phyloP scores from a whole-genome alignment of 192 early-diverging fungal genomes.

The Spizellomyces punctatus region DNA sequence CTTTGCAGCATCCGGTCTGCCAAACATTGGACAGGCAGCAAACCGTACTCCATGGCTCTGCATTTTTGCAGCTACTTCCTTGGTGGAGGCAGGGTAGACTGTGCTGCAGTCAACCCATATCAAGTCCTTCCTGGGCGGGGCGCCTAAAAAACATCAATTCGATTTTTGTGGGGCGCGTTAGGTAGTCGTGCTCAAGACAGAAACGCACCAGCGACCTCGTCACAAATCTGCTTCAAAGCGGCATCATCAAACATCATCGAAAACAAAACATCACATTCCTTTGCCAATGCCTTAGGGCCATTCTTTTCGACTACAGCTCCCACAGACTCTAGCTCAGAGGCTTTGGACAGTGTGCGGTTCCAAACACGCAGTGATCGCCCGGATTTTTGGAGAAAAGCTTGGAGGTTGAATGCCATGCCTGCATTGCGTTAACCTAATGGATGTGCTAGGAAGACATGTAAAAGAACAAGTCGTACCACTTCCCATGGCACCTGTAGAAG shows the following conservation, averaged over 20 bases:
- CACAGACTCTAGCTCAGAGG: neutral
- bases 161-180: too few relatives aligned
- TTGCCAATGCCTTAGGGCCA: constrained; percentile 13
- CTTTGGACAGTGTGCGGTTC: constrained; percentile 32
- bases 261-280: constrained; percentile 32
- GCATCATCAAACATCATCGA: constrained; percentile 40
- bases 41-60: constrained; percentile 10
- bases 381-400: constrained; percentile 2
- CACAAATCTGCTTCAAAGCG: constrained; percentile 14
- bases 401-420: constrained; percentile 34
- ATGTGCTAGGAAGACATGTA: neutral
- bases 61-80: neutral
- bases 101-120: constrained; percentile 23
- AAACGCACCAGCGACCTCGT: neutral
- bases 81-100: constrained; percentile 21
- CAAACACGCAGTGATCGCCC: constrained; percentile 20
- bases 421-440: neutral
- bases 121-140: neutral
- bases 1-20: constrained; percentile 43
- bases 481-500: constrained; percentile 2
- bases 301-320: constrained; percentile 25
- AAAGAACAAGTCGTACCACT: neutral
- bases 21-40: constrained; percentile 35
- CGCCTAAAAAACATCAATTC: too few relatives aligned
- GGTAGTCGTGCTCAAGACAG: constrained; percentile 2